Percentiles rank a stretch among this genome's conserved stretches.
Conservation (phyloP, 345 rosid species). For the Corymbia maculata region DNA sequence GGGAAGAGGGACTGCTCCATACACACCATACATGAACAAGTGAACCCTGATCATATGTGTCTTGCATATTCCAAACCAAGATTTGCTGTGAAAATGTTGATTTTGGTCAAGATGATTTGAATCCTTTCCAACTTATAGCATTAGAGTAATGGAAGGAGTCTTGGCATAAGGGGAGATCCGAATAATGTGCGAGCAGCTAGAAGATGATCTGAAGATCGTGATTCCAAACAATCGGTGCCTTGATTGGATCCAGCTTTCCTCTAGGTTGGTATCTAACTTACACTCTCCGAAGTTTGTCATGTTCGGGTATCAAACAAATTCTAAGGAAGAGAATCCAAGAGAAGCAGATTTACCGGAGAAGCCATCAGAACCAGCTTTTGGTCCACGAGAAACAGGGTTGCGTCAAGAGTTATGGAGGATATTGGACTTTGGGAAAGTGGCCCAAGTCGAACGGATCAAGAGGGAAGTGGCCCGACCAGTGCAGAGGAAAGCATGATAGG, state of each 20-base stretch:
- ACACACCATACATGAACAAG: background rate
- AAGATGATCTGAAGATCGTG: background rate
- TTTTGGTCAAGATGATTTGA: background rate
- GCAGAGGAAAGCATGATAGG: background rate
- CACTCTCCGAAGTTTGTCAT: background rate
- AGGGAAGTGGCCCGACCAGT: background rate
- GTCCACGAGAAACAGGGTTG: background rate
- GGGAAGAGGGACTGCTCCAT: background rate
- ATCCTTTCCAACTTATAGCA: background rate
- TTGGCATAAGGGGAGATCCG: background rate
- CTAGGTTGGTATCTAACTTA: no score
- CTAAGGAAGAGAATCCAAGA: background rate
- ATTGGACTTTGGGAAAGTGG: background rate
- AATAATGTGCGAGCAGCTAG: background rate
- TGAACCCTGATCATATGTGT: background rate
- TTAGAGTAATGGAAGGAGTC: background rate
- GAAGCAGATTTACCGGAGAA: background rate
- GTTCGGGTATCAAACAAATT: background rate
- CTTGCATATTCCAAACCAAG: background rate
- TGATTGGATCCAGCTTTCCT: no score
- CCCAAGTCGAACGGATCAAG: background rate
- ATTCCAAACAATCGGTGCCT: background rate
- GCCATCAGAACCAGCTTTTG: background rate
- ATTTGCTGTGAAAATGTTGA: background rate
- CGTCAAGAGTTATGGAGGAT: no score